These are phyloP conservation scores for Leishmania guyanensis DNA, from an alignment of 208 protist species.

Conservation along the genomic window DNA sequence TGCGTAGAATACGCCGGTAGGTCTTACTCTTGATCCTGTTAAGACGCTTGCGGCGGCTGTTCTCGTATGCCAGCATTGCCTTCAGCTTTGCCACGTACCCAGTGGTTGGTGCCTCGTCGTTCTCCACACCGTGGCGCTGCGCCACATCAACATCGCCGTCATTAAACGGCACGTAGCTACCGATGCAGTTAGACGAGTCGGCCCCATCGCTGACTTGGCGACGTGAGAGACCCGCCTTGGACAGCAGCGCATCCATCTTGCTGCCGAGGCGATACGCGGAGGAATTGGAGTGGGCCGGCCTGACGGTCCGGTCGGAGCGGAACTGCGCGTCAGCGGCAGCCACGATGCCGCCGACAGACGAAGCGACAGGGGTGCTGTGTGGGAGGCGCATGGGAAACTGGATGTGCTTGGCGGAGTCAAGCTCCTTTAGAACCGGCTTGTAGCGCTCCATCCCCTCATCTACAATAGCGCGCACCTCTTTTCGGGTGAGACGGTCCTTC, in stretches of 20 bases:
- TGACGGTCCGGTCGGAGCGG: conserved; percentile 12
- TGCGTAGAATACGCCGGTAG: conserved; percentile 91
- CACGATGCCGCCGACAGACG: conserved; percentile 77
- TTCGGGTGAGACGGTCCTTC: conserved; percentile 61
- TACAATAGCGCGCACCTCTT: conserved; percentile 68
- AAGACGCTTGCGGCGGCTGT: conserved; percentile 79
- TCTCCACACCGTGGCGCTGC: conserved; percentile 5
- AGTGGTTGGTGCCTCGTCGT: conserved; percentile 35
- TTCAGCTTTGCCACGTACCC: conserved; percentile 91
- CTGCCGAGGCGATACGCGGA: conserved; percentile 57
- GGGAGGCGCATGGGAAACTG: conserved; percentile 78
- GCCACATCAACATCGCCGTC: conserved; percentile 13
- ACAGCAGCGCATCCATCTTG: conserved; percentile 60
- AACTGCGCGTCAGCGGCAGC: conserved; percentile 47
- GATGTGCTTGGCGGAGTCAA: conserved; percentile 70
- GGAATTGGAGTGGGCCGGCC: conserved; percentile 22
- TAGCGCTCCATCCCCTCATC: conserved; percentile 80
- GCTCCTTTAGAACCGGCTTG: conserved; percentile 68
- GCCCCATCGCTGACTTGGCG: conserved; percentile 25
- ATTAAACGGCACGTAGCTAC: conserved; percentile 48
- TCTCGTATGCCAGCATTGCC: conserved; percentile 89
- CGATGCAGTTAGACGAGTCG: conserved; percentile 37
- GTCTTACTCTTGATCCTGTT: conserved; percentile 95
- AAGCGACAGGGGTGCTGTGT: conserved; percentile 70
- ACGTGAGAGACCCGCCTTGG: conserved; percentile 57